These are phyloP conservation scores for Pseudopyrenochaeta lycopersici DNA, from an alignment of 2,329 filamentous ascomycete genomes.

Conservation along the genomic window DNA sequence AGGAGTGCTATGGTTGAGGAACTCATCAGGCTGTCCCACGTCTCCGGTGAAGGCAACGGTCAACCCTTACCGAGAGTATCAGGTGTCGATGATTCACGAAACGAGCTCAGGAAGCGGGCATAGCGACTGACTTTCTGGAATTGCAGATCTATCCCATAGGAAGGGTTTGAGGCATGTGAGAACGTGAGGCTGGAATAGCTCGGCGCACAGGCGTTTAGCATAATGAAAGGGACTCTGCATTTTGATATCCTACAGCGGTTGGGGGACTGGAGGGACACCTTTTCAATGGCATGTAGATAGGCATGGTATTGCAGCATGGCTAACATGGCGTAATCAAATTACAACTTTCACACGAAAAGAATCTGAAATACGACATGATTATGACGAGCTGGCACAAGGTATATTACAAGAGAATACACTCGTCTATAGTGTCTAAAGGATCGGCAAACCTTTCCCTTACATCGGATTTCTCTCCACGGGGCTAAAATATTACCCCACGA, in stretches of 20 bases:
- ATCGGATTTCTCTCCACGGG: background rate
- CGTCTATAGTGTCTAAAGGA: background rate
- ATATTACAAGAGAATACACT: background rate
- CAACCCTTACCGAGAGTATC: conserved; percentile 34
- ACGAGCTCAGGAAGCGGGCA: conserved; percentile 40
- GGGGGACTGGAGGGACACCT: background rate
- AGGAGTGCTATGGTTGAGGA: conserved; percentile 49
- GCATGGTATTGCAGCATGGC: background rate
- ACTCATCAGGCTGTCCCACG: conserved; percentile 42
- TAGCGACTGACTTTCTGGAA: conserved; percentile 3
- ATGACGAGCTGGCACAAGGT: background rate
- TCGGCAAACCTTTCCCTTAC: background rate
- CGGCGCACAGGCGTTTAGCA: conserved; percentile 14
- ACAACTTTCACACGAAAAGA: background rate
- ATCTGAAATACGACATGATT: background rate
- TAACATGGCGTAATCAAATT: background rate
- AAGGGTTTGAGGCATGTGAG: background rate
- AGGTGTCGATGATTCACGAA: conserved; percentile 22
- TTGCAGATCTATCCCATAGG: background rate
- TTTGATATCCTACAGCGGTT: conserved; percentile 18
- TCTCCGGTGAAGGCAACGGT: conserved; percentile 33
- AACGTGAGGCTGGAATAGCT: background rate
- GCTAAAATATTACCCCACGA: conserved; percentile 2
- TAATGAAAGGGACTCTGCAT: conserved; percentile 3
- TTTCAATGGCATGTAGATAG: conserved; percentile 12